A percentile compares a stretch with the other conserved stretches of the same genome.
Conservation (phyloP, 148 eudicot species). For the Dysphania ambrosioides region DNA sequence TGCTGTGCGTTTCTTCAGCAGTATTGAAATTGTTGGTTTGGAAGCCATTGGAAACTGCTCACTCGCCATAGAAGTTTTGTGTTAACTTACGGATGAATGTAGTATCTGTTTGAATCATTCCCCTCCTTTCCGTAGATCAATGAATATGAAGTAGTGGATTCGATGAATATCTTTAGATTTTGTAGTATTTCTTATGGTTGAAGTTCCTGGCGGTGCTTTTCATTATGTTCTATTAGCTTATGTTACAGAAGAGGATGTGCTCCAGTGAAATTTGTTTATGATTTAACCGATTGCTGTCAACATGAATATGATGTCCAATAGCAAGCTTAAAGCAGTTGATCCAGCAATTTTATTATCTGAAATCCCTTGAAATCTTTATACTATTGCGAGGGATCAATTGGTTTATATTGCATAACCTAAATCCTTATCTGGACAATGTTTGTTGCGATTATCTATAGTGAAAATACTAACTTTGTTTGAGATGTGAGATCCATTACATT, state of each 20-base stretch:
- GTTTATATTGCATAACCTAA: too few species aligned
- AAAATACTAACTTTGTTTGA: too few species aligned
- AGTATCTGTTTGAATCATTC: background rate
- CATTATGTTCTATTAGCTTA: background rate
- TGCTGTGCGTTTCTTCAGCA: background rate
- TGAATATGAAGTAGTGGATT: conserved; percentile 12
- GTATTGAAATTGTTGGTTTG: background rate
- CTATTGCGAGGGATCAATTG: too few species aligned
- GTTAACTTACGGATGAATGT: conserved; percentile 7
- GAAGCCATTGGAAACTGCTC: conserved; percentile 5
- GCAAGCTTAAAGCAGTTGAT: background rate
- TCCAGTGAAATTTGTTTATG: background rate
- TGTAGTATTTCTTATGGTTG: background rate
- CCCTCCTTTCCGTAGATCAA: background rate
- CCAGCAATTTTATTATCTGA: background rate
- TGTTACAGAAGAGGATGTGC: background rate
- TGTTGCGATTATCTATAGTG: too few species aligned
- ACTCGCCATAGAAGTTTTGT: conserved; percentile 3
- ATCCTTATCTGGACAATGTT: too few species aligned
- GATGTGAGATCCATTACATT: too few species aligned
- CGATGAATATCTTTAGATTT: background rate
- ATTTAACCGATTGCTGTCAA: too few species aligned
- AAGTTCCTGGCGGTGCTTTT: background rate
- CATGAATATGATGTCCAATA: background rate
- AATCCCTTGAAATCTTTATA: background rate